Conservation (phyloP, 441 rosid species). For the Rhodomyrtus psidioides region DNA sequence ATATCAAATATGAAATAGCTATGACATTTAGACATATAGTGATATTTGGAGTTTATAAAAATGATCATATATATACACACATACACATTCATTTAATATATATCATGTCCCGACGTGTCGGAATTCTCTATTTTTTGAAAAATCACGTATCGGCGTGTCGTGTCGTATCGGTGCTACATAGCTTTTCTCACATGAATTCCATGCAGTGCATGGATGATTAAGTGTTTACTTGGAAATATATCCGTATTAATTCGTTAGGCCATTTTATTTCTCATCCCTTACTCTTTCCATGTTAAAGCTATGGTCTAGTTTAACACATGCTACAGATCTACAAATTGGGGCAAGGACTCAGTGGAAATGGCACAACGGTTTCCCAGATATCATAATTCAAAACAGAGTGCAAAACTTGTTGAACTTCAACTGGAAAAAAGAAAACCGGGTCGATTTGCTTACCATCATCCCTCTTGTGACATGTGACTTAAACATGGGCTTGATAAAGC, state of each 20-base stretch:
- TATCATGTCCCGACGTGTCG: no score
- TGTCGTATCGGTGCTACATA: no score
- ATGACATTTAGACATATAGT: no score
- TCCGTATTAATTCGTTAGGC: background rate
- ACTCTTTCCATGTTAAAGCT: background rate
- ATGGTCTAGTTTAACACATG: background rate
- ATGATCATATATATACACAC: no score
- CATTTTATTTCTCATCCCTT: background rate
- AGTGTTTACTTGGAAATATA: background rate
- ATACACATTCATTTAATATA: no score
- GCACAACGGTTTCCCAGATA: rapidly evolving
- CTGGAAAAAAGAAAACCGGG: background rate
- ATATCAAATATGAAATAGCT: no score
- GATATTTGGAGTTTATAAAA: no score
- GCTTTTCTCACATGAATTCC: background rate
- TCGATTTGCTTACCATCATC: slow-evolving; percentile 25
- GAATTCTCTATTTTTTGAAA: no score
- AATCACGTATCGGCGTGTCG: no score
- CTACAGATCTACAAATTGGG: background rate
- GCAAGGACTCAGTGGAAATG: background rate
- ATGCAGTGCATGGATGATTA: background rate
- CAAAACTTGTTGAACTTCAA: background rate
- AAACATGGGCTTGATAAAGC: slow-evolving; percentile 45
- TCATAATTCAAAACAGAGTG: background rate
- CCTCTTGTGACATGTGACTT: slow-evolving; percentile 54